phyloP scores from a whole-genome alignment of 1,139 yeast species.

The Nakaseomyces nivariensis region DNA sequence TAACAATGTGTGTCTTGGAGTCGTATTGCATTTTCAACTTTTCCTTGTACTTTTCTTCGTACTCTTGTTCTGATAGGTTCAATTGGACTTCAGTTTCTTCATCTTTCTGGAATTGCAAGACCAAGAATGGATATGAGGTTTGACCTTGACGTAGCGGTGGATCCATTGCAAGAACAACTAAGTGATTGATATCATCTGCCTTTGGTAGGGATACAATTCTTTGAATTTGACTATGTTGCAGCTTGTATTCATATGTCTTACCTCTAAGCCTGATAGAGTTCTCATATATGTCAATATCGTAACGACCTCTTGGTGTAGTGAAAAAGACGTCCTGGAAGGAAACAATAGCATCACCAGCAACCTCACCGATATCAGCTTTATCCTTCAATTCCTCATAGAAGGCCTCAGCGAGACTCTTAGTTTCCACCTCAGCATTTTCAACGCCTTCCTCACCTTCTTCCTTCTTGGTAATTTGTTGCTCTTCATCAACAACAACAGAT shows the following conservation, averaged over 20 bases:
- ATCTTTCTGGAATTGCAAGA: conserved; percentile 77
- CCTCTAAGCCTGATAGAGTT: conserved; percentile 87
- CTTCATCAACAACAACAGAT: conserved; percentile 38
- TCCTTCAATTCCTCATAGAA: conserved; percentile 89
- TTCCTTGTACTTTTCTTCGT: conserved; percentile 64
- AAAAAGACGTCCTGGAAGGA: conserved; percentile 85
- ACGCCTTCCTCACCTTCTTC: conserved; percentile 35
- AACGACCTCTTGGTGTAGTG: conserved; percentile 97
- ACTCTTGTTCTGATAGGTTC: conserved; percentile 76
- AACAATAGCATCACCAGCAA: conserved; percentile 93
- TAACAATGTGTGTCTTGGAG: conserved; percentile 80
- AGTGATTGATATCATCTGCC: conserved; percentile 86
- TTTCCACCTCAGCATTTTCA: conserved; percentile 39
- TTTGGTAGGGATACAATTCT: conserved; percentile 86
- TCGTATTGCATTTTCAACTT: conserved; percentile 65
- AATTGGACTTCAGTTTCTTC: conserved; percentile 89
- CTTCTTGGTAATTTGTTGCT: conserved; percentile 28
- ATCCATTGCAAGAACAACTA: conserved; percentile 80
- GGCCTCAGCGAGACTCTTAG: conserved; percentile 66
- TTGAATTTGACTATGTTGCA: conserved; percentile 84
- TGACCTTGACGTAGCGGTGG: conserved; percentile 95
- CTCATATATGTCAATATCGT: conserved; percentile 90
- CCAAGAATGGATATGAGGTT: conserved; percentile 88
- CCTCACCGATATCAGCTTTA: conserved; percentile 92
- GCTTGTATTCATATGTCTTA: conserved; percentile 93